Evolutionary conservation across 352 stramenopile genomes (phyloP).

Genomic region (Pythium rhizo-oryzae): DNA sequence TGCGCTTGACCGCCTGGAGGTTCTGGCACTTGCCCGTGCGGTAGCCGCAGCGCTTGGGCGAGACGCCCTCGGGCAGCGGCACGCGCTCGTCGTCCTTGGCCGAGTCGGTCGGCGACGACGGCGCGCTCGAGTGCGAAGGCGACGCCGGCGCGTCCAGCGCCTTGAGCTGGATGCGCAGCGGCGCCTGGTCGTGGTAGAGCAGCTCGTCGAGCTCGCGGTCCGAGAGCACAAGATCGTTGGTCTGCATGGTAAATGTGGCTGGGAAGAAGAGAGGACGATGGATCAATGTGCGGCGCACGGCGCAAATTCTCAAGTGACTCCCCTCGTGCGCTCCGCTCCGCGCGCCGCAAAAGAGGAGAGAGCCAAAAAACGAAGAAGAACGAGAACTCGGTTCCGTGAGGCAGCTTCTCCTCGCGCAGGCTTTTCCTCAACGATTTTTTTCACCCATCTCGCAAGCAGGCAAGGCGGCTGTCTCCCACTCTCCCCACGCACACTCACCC

Average conservation of each 20-base stretch:
- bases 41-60: slow-evolving; percentile 69
- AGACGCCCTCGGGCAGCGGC: slow-evolving; percentile 27
- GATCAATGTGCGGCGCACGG: slow-evolving; percentile 7
- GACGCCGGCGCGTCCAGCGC: slow-evolving; percentile 17
- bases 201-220: slow-evolving; percentile 38
- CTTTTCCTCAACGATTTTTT: slow-evolving; percentile 5
- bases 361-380: slow-evolving; percentile 14
- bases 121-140: slow-evolving; percentile 15
- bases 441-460: slow-evolving; percentile 18
- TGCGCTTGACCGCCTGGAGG: slow-evolving; percentile 79
- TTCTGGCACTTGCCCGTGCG: slow-evolving; percentile 84
- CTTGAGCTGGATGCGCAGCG: slow-evolving; percentile 37
- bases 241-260: slow-evolving; percentile 26
- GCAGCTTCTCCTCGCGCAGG: slow-evolving; percentile 7
- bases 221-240: slow-evolving; percentile 28
- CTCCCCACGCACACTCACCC: slow-evolving; percentile 13
- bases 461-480: slow-evolving; percentile 11
- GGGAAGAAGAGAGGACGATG: not conserved
- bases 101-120: slow-evolving; percentile 17
- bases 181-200: slow-evolving; percentile 24
- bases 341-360: not conserved
- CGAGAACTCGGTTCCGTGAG: not conserved
- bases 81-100: slow-evolving; percentile 25
- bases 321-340: not conserved
- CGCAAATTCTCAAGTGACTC: slow-evolving; percentile 40